These are phyloP conservation scores for Poa annua DNA, from an alignment of 176 grass and related monocot species.

Conservation along the genomic window DNA sequence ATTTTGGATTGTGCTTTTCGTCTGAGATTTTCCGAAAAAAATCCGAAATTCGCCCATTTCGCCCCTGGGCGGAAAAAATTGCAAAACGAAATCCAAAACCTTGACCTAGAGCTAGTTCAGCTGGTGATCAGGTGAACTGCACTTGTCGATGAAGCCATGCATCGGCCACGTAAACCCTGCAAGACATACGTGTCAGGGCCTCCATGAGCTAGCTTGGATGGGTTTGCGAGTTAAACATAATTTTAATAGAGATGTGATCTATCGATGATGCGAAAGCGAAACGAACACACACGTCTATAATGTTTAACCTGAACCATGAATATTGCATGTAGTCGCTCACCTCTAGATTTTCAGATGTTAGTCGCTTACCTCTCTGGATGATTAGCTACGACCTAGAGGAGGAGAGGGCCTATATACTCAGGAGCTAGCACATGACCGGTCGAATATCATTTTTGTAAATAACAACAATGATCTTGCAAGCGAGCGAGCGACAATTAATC, in stretches of 20 bases:
- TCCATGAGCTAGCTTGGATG: background rate
- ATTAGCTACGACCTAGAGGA: background rate
- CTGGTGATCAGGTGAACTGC: background rate
- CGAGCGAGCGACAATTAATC: background rate
- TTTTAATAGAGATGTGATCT: background rate
- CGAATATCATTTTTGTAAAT: background rate
- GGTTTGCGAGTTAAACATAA: background rate
- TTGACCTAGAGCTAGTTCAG: background rate
- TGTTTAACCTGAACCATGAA: too few species aligned
- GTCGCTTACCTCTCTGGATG: too few species aligned
- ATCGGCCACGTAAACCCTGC: background rate
- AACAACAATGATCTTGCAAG: background rate
- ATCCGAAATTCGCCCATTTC: too few species aligned
- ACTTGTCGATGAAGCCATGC: constrained; percentile 23
- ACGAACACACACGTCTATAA: too few species aligned
- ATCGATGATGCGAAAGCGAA: background rate
- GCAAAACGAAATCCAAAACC: too few species aligned
- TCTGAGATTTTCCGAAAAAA: too few species aligned
- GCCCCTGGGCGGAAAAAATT: too few species aligned
- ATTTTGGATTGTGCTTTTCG: too few species aligned
- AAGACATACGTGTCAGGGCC: background rate
- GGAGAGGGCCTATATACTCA: background rate
- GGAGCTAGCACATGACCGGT: constrained; percentile 1
- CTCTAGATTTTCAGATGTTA: too few species aligned
- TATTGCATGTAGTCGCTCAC: too few species aligned